A percentile compares a stretch with the other conserved stretches of the same genome.
phyloP scores from a whole-genome alignment of 1,284 basidiomycete species.

The Boletus sp. region DNA sequence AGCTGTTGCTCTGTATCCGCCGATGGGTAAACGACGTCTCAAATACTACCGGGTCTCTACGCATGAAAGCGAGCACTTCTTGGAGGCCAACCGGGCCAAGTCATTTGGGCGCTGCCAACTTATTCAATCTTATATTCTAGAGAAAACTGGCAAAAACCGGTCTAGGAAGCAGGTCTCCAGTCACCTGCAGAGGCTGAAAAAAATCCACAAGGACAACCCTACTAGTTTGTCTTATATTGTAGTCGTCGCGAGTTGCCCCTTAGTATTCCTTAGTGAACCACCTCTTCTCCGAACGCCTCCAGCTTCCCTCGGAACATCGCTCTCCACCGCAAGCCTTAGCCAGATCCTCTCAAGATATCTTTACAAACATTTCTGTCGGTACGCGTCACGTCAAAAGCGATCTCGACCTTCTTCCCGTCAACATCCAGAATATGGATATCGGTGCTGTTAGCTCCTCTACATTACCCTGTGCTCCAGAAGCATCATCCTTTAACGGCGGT shows the following conservation, averaged over 20 bases:
- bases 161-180: constrained; percentile 34
- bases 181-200: constrained; percentile 32
- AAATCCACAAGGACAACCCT: constrained; percentile 30
- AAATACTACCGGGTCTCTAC: constrained; percentile 30
- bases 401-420: constrained; percentile 7
- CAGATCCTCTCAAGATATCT: constrained; percentile 15
- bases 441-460: constrained; percentile 2
- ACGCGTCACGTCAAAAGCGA: constrained; percentile 18
- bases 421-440: constrained; percentile 7
- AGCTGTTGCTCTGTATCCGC: constrained; percentile 32
- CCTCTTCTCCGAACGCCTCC: constrained; percentile 29
- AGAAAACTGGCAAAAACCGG: constrained; percentile 34
- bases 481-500: constrained; percentile 1
- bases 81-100: constrained; percentile 17
- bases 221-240: constrained; percentile 22
- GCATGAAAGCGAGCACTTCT: constrained; percentile 13
- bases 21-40: constrained; percentile 36
- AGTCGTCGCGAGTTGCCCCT: not conserved
- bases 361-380: constrained; percentile 8
- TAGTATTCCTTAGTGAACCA: constrained; percentile 17
- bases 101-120: constrained; percentile 35
- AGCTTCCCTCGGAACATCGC: constrained; percentile 13
- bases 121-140: constrained; percentile 35
- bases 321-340: constrained; percentile 2
- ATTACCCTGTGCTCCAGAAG: constrained; percentile 9